Evolutionary conservation across 2,329 filamentous ascomycete species (phyloP), one percentile per base, ranked within the genome.

Genomic region (Pseudocercospora macadamiae): DNA sequence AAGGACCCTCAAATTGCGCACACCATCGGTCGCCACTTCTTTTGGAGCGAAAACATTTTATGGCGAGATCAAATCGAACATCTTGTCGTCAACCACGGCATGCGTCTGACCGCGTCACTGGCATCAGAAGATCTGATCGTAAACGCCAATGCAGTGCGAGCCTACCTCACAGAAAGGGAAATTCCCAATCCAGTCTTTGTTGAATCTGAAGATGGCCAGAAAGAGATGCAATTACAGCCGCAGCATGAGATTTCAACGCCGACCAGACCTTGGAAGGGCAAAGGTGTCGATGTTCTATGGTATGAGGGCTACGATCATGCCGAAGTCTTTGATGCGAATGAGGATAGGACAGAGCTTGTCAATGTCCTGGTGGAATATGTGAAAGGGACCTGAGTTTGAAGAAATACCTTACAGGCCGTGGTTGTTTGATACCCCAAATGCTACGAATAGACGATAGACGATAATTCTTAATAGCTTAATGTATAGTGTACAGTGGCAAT

Each of bases 31-130:
- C 77, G 88, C 2, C 81, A 86, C 66, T 90, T 91, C 74, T 89
- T 89, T 73, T 91, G 88, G 89, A 79, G 79, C 23, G 81, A 90
- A 64, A 89, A 88, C 63, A 84, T 89, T 36, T 74, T 89, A 6
- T 91, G 88, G 88, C 85, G 84, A 64, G 85, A 89, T 48, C 85
- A 89, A 61, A 71, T 90, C 45, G 62, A 80, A 28, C 70, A 72
- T 14, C 66, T 73, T 28, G 59, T 73, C 52, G 64, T 73, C 56
- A 61, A 62, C 8, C 55, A 64, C 18, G 59, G 65, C 9, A 71
- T 75, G 47, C 62, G 73, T 16, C 81, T 86, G 9, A 85, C 83
- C 0, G 85, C 89, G 0, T 82, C 77, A 56, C 75, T 90, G 21
- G 79, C 83, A 5, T 84, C 82, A 7, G 76, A 79, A 54, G 88